phyloP scores from a whole-genome alignment of 2,329 filamentous ascomycete species.

The Botrytis paeoniae region DNA sequence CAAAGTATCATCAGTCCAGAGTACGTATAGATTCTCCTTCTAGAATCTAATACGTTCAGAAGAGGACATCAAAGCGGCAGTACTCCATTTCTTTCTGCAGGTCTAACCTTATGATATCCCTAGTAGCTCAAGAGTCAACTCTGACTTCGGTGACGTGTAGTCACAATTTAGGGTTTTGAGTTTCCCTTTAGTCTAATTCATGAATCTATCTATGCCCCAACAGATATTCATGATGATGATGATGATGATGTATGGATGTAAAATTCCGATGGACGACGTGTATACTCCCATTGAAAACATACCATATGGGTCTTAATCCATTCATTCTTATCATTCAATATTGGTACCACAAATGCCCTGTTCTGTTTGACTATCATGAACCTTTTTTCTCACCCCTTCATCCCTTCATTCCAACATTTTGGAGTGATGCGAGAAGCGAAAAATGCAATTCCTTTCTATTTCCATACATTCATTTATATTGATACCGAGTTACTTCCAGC shows the following conservation, averaged over 20 bases:
- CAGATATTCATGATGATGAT: background rate
- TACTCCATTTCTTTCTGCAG: background rate
- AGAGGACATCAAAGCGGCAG: background rate
- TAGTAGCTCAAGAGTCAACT: background rate
- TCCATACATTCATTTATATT: background rate
- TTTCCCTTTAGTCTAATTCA: background rate
- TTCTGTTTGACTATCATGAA: background rate
- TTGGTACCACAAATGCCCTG: background rate
- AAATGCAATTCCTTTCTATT: background rate
- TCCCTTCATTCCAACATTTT: conserved; percentile 1
- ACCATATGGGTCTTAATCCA: background rate
- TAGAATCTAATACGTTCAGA: background rate
- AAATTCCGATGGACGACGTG: background rate
- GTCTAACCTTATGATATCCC: background rate
- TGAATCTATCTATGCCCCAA: background rate
- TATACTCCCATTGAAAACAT: background rate
- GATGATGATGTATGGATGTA: background rate
- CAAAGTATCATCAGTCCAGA: background rate
- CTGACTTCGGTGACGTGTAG: background rate
- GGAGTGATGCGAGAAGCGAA: background rate
- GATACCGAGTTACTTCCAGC: background rate
- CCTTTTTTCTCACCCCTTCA: background rate
- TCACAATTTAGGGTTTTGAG: background rate
- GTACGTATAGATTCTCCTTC: background rate
- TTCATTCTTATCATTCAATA: background rate